Evolutionary conservation across 2,329 filamentous ascomycete species (phyloP), one percentile per base, ranked within the genome.

Genomic region (Exutisphaerella laricina): DNA sequence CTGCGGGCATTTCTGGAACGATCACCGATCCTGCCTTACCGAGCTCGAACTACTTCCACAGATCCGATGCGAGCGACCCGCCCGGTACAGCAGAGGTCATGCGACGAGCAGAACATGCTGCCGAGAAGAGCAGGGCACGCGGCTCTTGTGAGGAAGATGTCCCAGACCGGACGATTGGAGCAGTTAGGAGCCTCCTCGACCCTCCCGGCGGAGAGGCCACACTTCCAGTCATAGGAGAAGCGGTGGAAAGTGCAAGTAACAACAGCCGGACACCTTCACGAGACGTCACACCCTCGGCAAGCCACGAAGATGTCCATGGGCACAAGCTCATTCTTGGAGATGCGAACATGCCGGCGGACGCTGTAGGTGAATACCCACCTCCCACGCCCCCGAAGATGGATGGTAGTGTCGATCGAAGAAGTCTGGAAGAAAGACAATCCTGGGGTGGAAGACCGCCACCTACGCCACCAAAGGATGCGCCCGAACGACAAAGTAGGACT

Each of bases 141-240:
- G 69, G 70, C 6, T 65, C 63, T 2, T 62, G 59, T 18, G 75
- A 78, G 55, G 70, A 77, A 16, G 69, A 81, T 13, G 70, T 82
- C 23, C 80, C 82, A 1, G 78, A 83, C 18, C 73, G 83, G 41
- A 77, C 74, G 1, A 64, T 88, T 34, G 66, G 66, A 43, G 79
- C 69, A 45, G 73, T 72, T 52, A 75, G 69, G 60, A 85, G 71
- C 66, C 76, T 69, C 16, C 18, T 35, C 23, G 33, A 23, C 20
- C 75, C 70, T 58, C 72, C 68, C 14, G 72, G 83, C 67, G 72
- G 75, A 10, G 65, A 72, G 9, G 70, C 75, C 22, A 80, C 74
- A 1, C 69, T 97, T 2, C 90, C 90, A 0, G 82, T 96, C 7
- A 88, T 97, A 5, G 86, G 95, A 54, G 90, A 97, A 66, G 84